These are phyloP conservation scores for Pseudogymnoascus sp. DNA, from an alignment of 2,329 filamentous ascomycete species.

Conservation along the genomic window DNA sequence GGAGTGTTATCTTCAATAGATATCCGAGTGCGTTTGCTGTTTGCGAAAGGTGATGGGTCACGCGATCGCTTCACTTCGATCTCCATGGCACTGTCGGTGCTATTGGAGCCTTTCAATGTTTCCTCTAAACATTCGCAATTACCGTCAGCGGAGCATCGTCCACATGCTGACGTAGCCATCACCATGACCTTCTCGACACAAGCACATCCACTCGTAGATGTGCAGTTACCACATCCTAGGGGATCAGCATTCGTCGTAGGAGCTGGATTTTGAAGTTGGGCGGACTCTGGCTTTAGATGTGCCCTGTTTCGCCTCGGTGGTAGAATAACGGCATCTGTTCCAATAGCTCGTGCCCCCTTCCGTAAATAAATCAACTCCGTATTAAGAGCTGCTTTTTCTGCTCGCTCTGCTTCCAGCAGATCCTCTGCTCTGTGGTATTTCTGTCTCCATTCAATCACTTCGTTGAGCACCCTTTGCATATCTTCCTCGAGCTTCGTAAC, in stretches of 20 bases:
- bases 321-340: slow-evolving; percentile 35
- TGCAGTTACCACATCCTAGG: slow-evolving; percentile 50
- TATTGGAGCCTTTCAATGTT: slow-evolving; percentile 26
- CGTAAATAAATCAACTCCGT: slow-evolving; percentile 33
- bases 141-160: slow-evolving; percentile 54
- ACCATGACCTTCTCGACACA: slow-evolving; percentile 53
- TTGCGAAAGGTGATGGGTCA: slow-evolving; percentile 22
- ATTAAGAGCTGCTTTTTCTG: slow-evolving; percentile 37
- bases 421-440: slow-evolving; percentile 29
- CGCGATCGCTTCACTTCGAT: slow-evolving; percentile 25
- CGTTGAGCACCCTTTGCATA: slow-evolving; percentile 51
- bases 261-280: slow-evolving; percentile 20
- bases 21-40: slow-evolving; percentile 46
- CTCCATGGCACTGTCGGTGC: slow-evolving; percentile 6
- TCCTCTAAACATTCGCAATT: slow-evolving; percentile 57
- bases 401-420: slow-evolving; percentile 30
- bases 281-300: slow-evolving; percentile 5
- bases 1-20: slow-evolving; percentile 37
- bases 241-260: slow-evolving; percentile 15
- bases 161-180: slow-evolving; percentile 52
- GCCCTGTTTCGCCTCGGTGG: slow-evolving; percentile 27
- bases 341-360: slow-evolving; percentile 25
- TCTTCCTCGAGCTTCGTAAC: slow-evolving; percentile 56
- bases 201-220: slow-evolving; percentile 45
- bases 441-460: slow-evolving; percentile 29